Conservation (phyloP, 2,329 filamentous ascomycete genomes). For the Helminthosporium solani region DNA sequence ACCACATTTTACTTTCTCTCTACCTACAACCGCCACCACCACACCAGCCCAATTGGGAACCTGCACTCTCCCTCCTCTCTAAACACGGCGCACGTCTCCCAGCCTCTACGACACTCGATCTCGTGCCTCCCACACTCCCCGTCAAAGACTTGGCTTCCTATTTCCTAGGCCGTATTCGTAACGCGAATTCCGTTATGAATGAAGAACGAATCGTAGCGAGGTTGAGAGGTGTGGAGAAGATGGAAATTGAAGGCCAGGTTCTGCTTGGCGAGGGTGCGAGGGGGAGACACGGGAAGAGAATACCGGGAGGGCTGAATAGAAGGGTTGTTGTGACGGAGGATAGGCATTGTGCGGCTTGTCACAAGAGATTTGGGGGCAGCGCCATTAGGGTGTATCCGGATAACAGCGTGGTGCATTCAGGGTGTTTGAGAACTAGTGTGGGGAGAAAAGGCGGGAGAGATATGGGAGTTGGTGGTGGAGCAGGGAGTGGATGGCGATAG, state of each 20-base stretch:
- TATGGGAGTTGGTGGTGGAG: conserved; percentile 5
- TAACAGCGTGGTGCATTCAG: conserved; percentile 52
- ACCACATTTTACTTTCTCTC: conserved; percentile 84
- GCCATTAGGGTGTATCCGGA: conserved; percentile 89
- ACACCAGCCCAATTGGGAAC: conserved; percentile 69
- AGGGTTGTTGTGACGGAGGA: conserved; percentile 85
- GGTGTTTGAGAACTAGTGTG: conserved; percentile 44
- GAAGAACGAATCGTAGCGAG: conserved; percentile 75
- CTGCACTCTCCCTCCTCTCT: conserved; percentile 83
- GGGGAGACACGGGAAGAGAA: conserved; percentile 45
- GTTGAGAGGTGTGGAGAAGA: conserved; percentile 74
- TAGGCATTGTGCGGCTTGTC: conserved; percentile 84
- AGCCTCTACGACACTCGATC: conserved; percentile 77
- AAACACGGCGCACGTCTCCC: conserved; percentile 90
- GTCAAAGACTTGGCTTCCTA: conserved; percentile 82
- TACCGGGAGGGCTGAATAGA: conserved; percentile 56
- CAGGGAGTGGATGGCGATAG: background rate
- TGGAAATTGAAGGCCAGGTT: conserved; percentile 72
- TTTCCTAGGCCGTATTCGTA: conserved; percentile 86
- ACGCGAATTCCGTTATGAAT: conserved; percentile 78
- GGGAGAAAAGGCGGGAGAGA: conserved; percentile 16
- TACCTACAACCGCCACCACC: conserved; percentile 81
- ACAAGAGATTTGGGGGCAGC: conserved; percentile 87
- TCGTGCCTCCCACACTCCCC: conserved; percentile 80
- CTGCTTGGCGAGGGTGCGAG: conserved; percentile 65